Evolutionary conservation across 2,329 filamentous ascomycete species (phyloP), one percentile per base, ranked within the genome.

Genomic region (Lecanosticta acicola): DNA sequence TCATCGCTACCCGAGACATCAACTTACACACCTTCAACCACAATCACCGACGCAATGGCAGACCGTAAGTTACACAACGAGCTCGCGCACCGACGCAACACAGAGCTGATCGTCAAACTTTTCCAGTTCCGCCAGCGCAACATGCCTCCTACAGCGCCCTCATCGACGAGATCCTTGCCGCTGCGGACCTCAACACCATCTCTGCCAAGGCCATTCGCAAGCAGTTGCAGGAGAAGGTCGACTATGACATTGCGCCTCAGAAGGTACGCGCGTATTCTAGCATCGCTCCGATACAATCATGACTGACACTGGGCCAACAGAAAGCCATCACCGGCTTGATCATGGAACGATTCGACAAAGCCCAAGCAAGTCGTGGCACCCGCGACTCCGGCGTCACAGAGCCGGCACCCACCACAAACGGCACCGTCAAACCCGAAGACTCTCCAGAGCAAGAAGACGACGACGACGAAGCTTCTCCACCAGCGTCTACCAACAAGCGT

Each of bases 151-250:
- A 80, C 62, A 70, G 73, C 36, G 67, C 67, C 57, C 79, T 83
- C 62, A 83, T 84, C 56, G 81, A 84, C 64, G 69, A 71, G 24
- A 83, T 84, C 56, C 70, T 84, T 41, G 72, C 72, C 36, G 67
- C 67, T 44, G 79, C 78, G 60, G 80, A 84, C 58, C 69, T 84
- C 21, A 78, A 78, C 53, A 82, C 78, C 43, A 77, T 84, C 53
- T 81, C 80, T 29, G 78, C 79, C 49, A 84, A 84, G 68, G 72
- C 74, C 56, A 82, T 84, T 63, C 77, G 80, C 54, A 80, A 79
- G 64, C 77, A 76, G 20, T 69, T 84, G 33, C 78, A 83, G 60
- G 77, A 77, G 57, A 68, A 68, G 49, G 73, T 83, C 43, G 73
- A 76, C 58, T 71, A 80, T 69, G 80, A 84, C 64, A 74, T 83